Evolutionary conservation across 257 asterid genomes (phyloP).

Genomic region (Fraxinus excelsior): DNA sequence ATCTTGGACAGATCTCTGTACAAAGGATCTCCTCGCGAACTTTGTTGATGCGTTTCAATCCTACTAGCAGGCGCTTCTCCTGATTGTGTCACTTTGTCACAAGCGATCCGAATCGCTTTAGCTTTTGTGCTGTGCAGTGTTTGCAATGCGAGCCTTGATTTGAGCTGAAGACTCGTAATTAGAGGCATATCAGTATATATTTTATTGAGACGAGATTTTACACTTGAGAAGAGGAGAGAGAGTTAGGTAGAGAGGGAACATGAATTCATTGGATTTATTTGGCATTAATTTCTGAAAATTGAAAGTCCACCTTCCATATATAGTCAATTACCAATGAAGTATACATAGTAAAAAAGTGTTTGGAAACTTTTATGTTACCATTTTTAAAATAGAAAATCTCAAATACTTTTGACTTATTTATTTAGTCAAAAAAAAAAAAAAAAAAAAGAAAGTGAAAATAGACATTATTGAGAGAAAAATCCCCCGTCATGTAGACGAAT

Average conservation of each 20-base stretch:
- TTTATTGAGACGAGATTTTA: too few relatives aligned
- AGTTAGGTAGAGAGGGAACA: not conserved
- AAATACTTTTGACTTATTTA: slow-evolving; percentile 21
- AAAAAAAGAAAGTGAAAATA: not conserved
- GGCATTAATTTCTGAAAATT: not conserved
- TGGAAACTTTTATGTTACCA: not conserved
- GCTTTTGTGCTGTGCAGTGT: too few relatives aligned
- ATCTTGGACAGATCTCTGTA: too few relatives aligned
- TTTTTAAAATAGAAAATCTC: slow-evolving; percentile 16
- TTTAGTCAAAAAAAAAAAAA: not conserved
- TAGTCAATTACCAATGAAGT: not conserved
- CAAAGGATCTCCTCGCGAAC: too few relatives aligned
- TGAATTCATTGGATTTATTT: not conserved
- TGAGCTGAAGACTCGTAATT: too few relatives aligned
- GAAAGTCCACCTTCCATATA: not conserved
- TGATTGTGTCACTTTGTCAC: too few relatives aligned
- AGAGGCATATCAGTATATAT: too few relatives aligned
- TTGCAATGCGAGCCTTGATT: too few relatives aligned
- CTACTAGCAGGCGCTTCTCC: too few relatives aligned
- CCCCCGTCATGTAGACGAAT: not conserved
- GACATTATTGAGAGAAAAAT: not conserved
- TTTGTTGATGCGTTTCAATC: too few relatives aligned
- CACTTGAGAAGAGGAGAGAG: not conserved
- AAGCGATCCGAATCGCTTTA: too few relatives aligned
- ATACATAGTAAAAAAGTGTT: not conserved